These are phyloP conservation scores for Symbiodinium natans DNA, from an alignment of 73 alveolate species.

Conservation along the genomic window DNA sequence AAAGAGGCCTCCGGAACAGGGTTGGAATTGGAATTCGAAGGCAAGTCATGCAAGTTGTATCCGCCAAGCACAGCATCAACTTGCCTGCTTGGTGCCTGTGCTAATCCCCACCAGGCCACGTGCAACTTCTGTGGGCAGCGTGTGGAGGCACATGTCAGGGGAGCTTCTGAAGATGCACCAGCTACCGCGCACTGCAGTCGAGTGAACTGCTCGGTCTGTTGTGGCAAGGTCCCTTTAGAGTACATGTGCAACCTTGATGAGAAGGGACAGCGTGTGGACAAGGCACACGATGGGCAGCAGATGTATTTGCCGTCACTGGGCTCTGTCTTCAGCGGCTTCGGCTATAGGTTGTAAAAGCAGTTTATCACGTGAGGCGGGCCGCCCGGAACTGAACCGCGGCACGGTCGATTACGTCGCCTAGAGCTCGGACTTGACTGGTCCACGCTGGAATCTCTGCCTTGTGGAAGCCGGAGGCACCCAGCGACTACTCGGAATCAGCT, in stretches of 20 bases:
- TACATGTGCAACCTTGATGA: conserved; percentile 72
- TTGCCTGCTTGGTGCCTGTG: too few species aligned
- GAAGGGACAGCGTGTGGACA: conserved; percentile 68
- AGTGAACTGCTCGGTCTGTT: not conserved
- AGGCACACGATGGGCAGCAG: conserved; percentile 16
- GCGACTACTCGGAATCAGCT: conserved; percentile 64
- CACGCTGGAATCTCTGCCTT: not conserved
- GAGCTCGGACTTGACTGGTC: not conserved
- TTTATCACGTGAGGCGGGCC: conserved; percentile 3
- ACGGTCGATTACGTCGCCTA: conserved; percentile 61
- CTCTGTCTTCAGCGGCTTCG: not conserved
- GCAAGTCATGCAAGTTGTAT: too few species aligned
- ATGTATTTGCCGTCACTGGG: not conserved
- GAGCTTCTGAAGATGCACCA: not conserved
- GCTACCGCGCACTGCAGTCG: not conserved
- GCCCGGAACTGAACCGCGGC: conserved; percentile 85
- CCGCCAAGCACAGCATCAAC: too few species aligned
- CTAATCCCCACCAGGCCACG: conserved; percentile 47
- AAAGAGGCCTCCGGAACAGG: conserved; percentile 22
- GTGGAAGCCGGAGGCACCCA: conserved; percentile 31
- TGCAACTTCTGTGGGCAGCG: conserved; percentile 84
- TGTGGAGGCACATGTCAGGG: conserved; percentile 13
- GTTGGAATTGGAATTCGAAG: not conserved
- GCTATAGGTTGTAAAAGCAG: not conserved
- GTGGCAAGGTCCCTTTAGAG: conserved; percentile 49